Base-by-base conservation (phyloP, 805 yeast genomes). In the Lachancea lanzarotensis region DNA sequence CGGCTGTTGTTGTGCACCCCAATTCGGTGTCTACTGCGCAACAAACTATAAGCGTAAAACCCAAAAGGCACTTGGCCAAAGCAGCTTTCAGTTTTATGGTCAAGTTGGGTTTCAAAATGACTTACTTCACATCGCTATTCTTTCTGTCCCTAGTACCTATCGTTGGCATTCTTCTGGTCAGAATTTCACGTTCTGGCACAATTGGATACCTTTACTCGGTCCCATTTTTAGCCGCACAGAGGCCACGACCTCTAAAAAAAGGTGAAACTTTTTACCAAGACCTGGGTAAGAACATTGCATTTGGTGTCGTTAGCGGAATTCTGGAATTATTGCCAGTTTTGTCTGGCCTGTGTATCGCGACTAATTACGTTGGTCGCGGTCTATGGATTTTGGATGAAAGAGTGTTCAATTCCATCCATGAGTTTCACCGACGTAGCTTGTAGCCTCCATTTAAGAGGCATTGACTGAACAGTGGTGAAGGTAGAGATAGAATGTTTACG, bases 101-200 rank as follows among this genome's bases (percentile, higher is more conserved):
- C 12, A 39, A 45, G n/a, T 19, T 52, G n/a, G 19, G 46, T 2
- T 9, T 29, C 11, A 34, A 16, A 15, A 3, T 30, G 9, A 13
- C 9, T 13, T 9, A 9, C 27, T 38, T 12, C 11, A 30, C 29
- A 2, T 2, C 17, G 13, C 31, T 33, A 15, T 35, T 42, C 22
- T n/a, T 30, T 18, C 3, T 42, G n/a, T 42, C 45, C 4, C n/a
- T 42, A 8, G 45, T 66, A 8, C 70, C 69, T 6, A 44, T 66
- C 1, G 17, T 63, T 3, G 70, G 69, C 0, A 65, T 69, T 2
- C 26, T 64, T 1, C 30, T 58, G 6, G 55, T 55, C 1, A 57
- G 57, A 22, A 52, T 57, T 42, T 18, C 57, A 15, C 43, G 50
- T 13, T 56, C 63, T 9, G 53, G 60, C 5, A 43, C 49, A 9